A percentile compares a stretch with the other conserved stretches of the same genome.
phyloP scores from a whole-genome alignment of 1,284 basidiomycete species.

The Melanopsichium pennsylvanicum region DNA sequence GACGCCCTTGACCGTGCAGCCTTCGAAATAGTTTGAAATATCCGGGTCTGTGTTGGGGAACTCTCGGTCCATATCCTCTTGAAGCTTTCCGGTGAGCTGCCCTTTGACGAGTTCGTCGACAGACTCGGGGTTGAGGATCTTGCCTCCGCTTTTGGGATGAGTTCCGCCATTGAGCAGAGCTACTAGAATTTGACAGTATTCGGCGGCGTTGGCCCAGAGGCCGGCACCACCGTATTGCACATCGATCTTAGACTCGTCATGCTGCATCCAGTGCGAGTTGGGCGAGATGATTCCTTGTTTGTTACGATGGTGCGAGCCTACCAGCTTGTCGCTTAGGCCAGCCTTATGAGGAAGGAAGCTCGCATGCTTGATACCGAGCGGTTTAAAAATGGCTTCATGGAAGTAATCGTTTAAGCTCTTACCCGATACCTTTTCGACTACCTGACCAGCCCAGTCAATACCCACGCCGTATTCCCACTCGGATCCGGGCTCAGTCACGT shows the following conservation, averaged over 20 bases:
- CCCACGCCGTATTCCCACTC: slow-evolving; percentile 49
- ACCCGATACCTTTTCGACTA: slow-evolving; percentile 47
- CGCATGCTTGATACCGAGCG: slow-evolving; percentile 48
- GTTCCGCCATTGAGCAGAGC: slow-evolving; percentile 55
- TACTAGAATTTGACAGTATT: slow-evolving; percentile 43
- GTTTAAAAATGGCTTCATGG: slow-evolving; percentile 53
- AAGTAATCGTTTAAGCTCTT: slow-evolving; percentile 48
- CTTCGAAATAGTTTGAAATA: slow-evolving; percentile 31
- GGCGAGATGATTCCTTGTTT: slow-evolving; percentile 25
- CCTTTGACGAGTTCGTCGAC: slow-evolving; percentile 45
- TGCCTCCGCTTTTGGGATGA: slow-evolving; percentile 47
- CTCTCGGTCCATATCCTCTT: slow-evolving; percentile 30
- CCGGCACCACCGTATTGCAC: slow-evolving; percentile 49
- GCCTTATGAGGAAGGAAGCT: slow-evolving; percentile 33
- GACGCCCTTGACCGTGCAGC: slow-evolving; percentile 27
- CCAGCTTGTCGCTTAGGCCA: slow-evolving; percentile 29
- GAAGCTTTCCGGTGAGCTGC: slow-evolving; percentile 40
- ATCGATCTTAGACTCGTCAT: slow-evolving; percentile 43
- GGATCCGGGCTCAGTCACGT: slow-evolving; percentile 48
- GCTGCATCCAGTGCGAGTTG: slow-evolving; percentile 30
- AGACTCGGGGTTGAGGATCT: slow-evolving; percentile 47
- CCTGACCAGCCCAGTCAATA: slow-evolving; percentile 54
- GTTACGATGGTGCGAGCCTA: slow-evolving; percentile 30
- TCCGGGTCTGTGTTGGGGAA: slow-evolving; percentile 30
- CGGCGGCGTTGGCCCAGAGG: slow-evolving; percentile 39